Base-by-base conservation (phyloP, 495 filamentous ascomycete genomes). In the Lentithecium fluviatile region DNA sequence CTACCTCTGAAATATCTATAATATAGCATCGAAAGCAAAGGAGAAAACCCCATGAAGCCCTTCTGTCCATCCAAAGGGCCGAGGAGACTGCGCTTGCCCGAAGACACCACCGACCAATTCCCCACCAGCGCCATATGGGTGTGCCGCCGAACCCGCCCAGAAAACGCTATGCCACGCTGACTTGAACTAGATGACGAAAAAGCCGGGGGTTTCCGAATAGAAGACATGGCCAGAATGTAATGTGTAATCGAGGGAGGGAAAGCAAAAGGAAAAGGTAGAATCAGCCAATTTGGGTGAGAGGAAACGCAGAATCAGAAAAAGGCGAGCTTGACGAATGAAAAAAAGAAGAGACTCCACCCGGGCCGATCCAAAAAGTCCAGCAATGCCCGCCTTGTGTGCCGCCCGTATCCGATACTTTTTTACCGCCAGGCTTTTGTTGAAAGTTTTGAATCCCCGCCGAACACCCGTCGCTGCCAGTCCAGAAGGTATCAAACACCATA, bases 401-500 rank as follows among this genome's bases (percentile, higher is more conserved):
- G 23, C 45, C 50, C 50, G 50, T 49, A 29, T 52, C 52, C 52
- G 38, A 32, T 63, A 49, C 59, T 57, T 63, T 62, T 63, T 13
- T 49, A 21, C 34, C 57, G 40, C 60, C 60, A 51, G 52, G 53
- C 45, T 63, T 62, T 58, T 60, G 24, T 55, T 29, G 13, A 17
- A 32, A 32, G 43, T 50, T 36, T 26, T 55, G 42, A 48, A 19
- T 29, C 37, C 58, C 60, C 45, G 52, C 56, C 56, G 52, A 63
- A 52, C 60, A 32, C 46, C 53, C 48, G 51, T 50, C 53, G 52
- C 34, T 57, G 29, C 29, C 29, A 32, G 29, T 32, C 29, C 8
- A 45, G 50, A 62, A 62, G 60, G 60, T 57, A 63, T 56, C 52
- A 54, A 63, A 63, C 60, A 56, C 60, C 60, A 23, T 62, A 51